phyloP scores from a whole-genome alignment of 331 rosid genomes.

The Acacia pycnantha region DNA sequence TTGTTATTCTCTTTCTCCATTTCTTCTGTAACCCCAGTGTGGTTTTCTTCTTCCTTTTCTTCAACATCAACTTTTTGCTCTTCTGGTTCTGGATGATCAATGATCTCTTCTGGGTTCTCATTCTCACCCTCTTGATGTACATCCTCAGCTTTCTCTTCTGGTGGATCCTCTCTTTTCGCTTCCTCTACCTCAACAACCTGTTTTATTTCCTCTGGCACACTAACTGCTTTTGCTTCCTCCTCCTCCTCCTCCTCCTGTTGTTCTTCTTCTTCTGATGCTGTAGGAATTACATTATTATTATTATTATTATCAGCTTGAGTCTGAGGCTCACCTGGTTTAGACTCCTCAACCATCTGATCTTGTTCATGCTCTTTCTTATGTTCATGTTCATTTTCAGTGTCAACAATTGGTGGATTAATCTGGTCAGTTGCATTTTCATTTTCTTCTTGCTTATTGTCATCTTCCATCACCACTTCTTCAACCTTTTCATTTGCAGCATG shows the following conservation, averaged over 20 bases:
- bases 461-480: slow-evolving; percentile 33
- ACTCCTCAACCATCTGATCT: slow-evolving; percentile 11
- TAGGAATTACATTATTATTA: slow-evolving; percentile 25
- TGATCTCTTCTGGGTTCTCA: slow-evolving; percentile 19
- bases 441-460: slow-evolving; percentile 9
- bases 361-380: background rate
- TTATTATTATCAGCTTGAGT: slow-evolving; percentile 21
- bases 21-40: background rate
- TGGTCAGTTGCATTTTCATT: slow-evolving; percentile 26
- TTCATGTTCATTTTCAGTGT: slow-evolving; percentile 15
- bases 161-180: background rate
- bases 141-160: slow-evolving; percentile 5
- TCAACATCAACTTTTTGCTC: slow-evolving; percentile 32
- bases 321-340: background rate
- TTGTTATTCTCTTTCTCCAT: background rate
- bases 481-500: slow-evolving; percentile 23
- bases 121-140: slow-evolving; percentile 26
- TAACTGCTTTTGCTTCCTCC: background rate
- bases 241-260: background rate
- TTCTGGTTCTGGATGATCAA: background rate
- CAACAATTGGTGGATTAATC: slow-evolving; percentile 12
- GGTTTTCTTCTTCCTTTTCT: slow-evolving; percentile 28
- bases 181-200: background rate
- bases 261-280: slow-evolving; percentile 20
- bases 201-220: background rate